These are phyloP conservation scores for Mycena haematopus DNA, from an alignment of 768 basidiomycete species.

Conservation along the genomic window DNA sequence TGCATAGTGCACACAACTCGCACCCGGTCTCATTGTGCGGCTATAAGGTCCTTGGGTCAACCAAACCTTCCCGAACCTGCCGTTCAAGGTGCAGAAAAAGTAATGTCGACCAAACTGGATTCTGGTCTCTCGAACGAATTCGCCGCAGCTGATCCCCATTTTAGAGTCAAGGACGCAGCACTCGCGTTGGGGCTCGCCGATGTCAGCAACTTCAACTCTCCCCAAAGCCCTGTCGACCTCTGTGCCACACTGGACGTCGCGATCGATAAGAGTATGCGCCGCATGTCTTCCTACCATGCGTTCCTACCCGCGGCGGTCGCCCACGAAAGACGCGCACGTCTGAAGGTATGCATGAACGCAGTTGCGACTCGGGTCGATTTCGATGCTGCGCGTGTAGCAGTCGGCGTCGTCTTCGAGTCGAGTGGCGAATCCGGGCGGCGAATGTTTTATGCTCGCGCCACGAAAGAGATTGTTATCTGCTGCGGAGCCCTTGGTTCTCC, in stretches of 20 bases:
- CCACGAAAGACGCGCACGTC: constrained; percentile 2
- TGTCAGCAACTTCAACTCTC: not conserved
- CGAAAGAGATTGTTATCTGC: constrained; percentile 52
- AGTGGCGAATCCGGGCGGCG: not conserved
- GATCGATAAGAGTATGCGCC: constrained; percentile 10
- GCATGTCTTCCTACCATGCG: constrained; percentile 26
- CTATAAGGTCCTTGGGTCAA: constrained; percentile 15
- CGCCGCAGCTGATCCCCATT: no score
- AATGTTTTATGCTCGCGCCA: constrained; percentile 45
- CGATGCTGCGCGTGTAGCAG: constrained; percentile 10
- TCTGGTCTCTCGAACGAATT: no score
- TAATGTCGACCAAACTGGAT: not conserved
- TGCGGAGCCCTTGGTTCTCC: constrained; percentile 27
- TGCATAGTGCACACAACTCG: no score
- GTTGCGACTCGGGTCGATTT: constrained; percentile 18
- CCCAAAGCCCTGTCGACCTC: not conserved
- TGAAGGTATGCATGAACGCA: constrained; percentile 27
- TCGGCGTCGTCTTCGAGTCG: constrained; percentile 21
- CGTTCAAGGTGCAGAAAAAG: not conserved
- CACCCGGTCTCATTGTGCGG: no score
- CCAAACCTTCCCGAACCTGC: no score
- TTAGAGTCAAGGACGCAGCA: no score
- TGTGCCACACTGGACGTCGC: constrained; percentile 10
- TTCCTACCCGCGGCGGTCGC: constrained; percentile 26
- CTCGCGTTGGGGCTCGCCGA: not conserved